phyloP scores from a whole-genome alignment of 2,329 filamentous ascomycete genomes.

The Scedosporium aurantiacum region DNA sequence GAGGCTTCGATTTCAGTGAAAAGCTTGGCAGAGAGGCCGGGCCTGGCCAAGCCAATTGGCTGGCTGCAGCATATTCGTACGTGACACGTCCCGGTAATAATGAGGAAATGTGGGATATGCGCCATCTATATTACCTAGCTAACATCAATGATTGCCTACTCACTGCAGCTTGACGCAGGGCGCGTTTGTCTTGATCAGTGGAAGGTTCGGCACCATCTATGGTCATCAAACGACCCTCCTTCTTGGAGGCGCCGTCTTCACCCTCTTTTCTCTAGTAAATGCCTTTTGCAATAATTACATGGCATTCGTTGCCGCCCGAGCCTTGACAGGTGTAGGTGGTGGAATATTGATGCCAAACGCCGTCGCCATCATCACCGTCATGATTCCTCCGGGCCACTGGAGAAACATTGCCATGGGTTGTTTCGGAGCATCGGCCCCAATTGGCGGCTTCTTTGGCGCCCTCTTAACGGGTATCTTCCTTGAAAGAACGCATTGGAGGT shows the following conservation, averaged over 20 bases:
- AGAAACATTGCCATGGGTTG: constrained; percentile 51
- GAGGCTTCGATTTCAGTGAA: constrained; percentile 17
- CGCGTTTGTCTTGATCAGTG: constrained; percentile 46
- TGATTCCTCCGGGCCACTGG: constrained; percentile 42
- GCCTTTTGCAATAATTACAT: constrained; percentile 19
- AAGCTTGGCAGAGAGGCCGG: constrained; percentile 17
- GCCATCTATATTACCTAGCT: not conserved
- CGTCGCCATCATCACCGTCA: constrained; percentile 47
- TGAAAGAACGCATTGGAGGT: constrained; percentile 32
- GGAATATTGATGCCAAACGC: constrained; percentile 54
- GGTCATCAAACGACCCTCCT: constrained; percentile 46
- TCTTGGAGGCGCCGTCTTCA: constrained; percentile 42
- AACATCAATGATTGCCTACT: not conserved
- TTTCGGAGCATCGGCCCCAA: constrained; percentile 34
- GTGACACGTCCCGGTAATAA: constrained; percentile 3
- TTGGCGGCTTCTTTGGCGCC: constrained; percentile 32
- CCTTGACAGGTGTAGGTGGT: constrained; percentile 49
- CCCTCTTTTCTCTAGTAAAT: constrained; percentile 29
- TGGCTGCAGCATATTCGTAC: constrained; percentile 26
- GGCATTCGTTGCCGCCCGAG: constrained; percentile 26
- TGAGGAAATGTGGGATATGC: not conserved
- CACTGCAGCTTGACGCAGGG: constrained; percentile 31
- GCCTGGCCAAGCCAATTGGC: constrained; percentile 25
- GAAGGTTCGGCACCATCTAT: constrained; percentile 45
- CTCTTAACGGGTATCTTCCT: constrained; percentile 28